Evolutionary conservation across 2,329 filamentous ascomycete genomes (phyloP).

Genomic region (Venturia effusa): DNA sequence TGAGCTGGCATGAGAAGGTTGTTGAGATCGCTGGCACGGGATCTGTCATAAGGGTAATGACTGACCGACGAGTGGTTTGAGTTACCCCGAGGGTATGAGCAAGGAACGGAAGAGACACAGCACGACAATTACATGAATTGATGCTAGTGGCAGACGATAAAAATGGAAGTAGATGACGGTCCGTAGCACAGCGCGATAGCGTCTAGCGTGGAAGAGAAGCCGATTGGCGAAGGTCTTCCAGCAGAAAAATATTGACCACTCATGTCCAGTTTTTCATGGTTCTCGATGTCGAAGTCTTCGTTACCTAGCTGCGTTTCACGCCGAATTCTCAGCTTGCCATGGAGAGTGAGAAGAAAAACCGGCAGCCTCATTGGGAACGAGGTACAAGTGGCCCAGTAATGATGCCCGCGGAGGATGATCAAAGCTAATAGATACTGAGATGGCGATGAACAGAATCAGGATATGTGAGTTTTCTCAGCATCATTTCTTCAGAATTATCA

Average conservation of each 20-base stretch:
- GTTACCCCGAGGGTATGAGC: not conserved
- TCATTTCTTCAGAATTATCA: too few species aligned
- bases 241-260: not conserved
- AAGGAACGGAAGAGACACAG: not conserved
- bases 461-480: too few species aligned
- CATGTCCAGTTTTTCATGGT: not conserved
- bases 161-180: not conserved
- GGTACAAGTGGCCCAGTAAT: too few species aligned
- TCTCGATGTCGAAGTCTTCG: not conserved
- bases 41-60: constrained; percentile 86
- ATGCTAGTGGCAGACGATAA: not conserved
- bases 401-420: too few species aligned
- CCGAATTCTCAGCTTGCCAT: too few species aligned
- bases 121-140: not conserved
- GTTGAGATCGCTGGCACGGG: constrained; percentile 88
- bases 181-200: not conserved
- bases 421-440: too few species aligned
- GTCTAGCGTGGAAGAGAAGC: not conserved
- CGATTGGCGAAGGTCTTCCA: not conserved
- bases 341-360: too few species aligned
- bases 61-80: constrained; percentile 84
- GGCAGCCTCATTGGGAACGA: too few species aligned
- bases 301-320: not conserved
- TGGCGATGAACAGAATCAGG: too few species aligned
- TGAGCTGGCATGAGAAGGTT: constrained; percentile 98